These are phyloP conservation scores for Groenewaldozyma auringiensis DNA, from an alignment of 1,139 yeast species.

Conservation along the genomic window DNA sequence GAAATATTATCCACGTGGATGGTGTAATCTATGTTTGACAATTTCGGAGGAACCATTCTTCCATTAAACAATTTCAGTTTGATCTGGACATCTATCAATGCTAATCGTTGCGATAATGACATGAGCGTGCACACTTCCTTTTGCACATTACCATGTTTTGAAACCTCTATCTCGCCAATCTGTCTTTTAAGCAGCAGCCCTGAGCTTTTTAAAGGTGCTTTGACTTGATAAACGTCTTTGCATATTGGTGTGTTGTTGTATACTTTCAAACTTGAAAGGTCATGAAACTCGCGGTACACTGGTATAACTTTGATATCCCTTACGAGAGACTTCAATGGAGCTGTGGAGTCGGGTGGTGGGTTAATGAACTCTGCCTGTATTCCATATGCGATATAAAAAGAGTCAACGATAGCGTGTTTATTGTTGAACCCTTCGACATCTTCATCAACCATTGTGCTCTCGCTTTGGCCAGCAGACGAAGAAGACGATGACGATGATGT, in stretches of 20 bases:
- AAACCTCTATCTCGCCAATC: background rate
- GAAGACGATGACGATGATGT: too few species aligned
- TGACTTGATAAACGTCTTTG: background rate
- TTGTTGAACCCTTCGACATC: background rate
- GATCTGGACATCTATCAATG: background rate
- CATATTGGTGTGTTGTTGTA: background rate
- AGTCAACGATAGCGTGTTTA: background rate
- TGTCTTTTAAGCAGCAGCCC: background rate
- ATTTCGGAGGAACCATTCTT: background rate
- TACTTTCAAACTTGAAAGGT: background rate
- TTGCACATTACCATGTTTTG: background rate
- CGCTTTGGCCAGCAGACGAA: too few species aligned
- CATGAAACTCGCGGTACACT: background rate
- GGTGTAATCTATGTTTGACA: background rate
- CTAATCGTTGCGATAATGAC: background rate
- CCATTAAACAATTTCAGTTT: background rate
- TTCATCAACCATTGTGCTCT: background rate
- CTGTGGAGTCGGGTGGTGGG: background rate
- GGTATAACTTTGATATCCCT: background rate
- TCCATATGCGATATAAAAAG: background rate
- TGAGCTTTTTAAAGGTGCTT: background rate
- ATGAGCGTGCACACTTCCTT: background rate
- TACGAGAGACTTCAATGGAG: background rate
- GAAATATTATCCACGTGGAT: constrained; percentile 1
- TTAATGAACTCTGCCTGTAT: background rate